These are phyloP conservation scores for Recurvomyces mirabilis DNA, from an alignment of 495 filamentous ascomycete species.

Conservation along the genomic window DNA sequence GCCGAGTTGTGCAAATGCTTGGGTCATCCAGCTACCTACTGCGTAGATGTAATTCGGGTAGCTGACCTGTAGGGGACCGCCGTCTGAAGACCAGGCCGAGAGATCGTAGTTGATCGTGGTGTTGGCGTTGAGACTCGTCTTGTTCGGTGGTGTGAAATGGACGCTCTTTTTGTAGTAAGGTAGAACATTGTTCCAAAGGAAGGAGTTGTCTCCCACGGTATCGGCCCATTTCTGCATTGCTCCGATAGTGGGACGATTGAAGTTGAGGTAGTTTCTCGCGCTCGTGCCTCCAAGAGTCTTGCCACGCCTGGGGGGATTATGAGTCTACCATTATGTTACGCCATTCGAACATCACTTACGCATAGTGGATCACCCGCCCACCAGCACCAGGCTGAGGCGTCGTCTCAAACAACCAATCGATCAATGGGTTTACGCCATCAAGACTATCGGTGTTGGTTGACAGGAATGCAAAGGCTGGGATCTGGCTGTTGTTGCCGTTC, in stretches of 20 bases:
- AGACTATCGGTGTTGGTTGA: conserved; percentile 7
- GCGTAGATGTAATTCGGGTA: conserved; percentile 41
- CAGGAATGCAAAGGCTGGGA: conserved; percentile 13
- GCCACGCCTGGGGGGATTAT: conserved; percentile 26
- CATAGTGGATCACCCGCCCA: no score
- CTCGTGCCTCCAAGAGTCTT: conserved; percentile 22
- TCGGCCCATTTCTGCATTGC: conserved; percentile 47
- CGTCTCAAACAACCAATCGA: conserved; percentile 25
- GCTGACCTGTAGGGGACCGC: conserved; percentile 41
- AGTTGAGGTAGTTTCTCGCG: conserved; percentile 21
- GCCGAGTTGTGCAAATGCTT: no score
- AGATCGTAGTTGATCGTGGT: conserved; percentile 37
- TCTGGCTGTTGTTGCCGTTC: conserved; percentile 7
- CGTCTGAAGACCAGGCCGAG: conserved; percentile 28
- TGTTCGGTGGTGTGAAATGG: conserved; percentile 42
- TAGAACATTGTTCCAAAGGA: conserved; percentile 40
- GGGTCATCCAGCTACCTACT: no score
- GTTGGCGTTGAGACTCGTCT: conserved; percentile 28
- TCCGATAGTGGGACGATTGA: conserved; percentile 31
- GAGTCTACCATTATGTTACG: conserved; percentile 23
- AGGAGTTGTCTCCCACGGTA: conserved; percentile 43
- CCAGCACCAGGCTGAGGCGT: no score
- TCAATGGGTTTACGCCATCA: conserved; percentile 12
- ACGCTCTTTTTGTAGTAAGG: conserved; percentile 45
- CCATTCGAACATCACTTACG: conserved; percentile 13